Evolutionary conservation across 129 eudicot genomes (phyloP), one percentile per base, ranked within the genome.

Genomic region (Silybum marianum): DNA sequence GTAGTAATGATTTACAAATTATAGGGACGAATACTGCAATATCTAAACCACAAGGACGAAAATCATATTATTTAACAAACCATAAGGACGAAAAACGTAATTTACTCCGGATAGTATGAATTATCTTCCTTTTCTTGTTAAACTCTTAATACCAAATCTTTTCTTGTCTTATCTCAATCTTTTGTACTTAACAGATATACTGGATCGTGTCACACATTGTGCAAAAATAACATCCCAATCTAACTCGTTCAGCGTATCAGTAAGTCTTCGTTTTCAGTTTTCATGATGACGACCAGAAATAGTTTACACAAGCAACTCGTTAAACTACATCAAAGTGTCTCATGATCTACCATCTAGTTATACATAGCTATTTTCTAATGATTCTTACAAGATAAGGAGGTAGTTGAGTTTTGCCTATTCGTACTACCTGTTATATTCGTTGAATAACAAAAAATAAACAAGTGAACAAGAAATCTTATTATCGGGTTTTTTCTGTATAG

Each of bases 181-280:
- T 44, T n/a, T 44, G n/a, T 48, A 51, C 28, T 73, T 42, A 65
- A 84, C 88, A 88, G 93, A 84, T 89, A 60, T 87, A 79, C 81
- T 91, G 91, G 96, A 81, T 89, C 36, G 87, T 91, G 21, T 76
- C 87, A 23, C 90, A 81, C 72, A 39, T 90, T 77, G 78, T 85
- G 68, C 90, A 85, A 16, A 84, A 85, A 71, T 89, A 84, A 85
- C 66, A 25, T 54, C 69, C 26, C 62, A 62, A 26, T 74, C 65
- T 75, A 42, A 60, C 26, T 42, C 68, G 66, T 42, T 77, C 75
- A 40, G 24, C 73, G 42, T 10, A 81, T 14, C 34, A 74, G 84
- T 46, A 54, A 76, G 58, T 62, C 74, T 39, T 38, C 42, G 7
- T 38, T 38, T 38, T 32, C 6, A 36, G 72, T 63, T 21, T 71